Conservation (phyloP, 345 rosid species). For the Ceriops zippeliana region DNA sequence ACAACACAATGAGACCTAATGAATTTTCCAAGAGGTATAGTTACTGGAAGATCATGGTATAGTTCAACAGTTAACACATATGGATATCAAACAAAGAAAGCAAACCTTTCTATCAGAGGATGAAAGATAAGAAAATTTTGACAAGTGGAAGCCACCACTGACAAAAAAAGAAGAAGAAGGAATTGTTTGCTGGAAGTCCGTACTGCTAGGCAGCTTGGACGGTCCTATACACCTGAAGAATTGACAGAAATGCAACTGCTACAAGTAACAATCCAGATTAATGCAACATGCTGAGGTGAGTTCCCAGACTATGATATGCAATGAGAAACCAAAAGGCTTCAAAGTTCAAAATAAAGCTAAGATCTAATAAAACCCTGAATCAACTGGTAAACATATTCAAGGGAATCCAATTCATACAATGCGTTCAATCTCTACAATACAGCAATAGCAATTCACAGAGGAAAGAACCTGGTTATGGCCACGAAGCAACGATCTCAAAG, state of each 20-base stretch:
- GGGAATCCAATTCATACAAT: background rate
- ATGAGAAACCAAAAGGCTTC: background rate
- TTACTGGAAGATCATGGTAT: background rate
- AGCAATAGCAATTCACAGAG: background rate
- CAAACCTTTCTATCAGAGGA: background rate
- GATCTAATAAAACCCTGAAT: too few species aligned
- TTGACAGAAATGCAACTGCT: background rate
- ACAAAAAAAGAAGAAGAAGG: background rate
- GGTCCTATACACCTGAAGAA: background rate
- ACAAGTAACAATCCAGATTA: background rate
- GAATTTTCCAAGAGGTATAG: background rate
- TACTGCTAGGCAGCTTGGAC: background rate
- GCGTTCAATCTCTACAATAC: background rate
- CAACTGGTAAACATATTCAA: background rate
- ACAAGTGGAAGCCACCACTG: background rate
- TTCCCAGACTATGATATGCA: slow-evolving; percentile 1
- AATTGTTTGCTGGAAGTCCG: background rate
- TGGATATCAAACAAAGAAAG: background rate
- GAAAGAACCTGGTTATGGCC: slow-evolving; percentile 71
- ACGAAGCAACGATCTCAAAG: slow-evolving; percentile 69
- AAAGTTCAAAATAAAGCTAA: background rate
- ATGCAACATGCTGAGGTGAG: background rate
- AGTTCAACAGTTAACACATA: background rate
- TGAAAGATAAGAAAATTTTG: background rate
- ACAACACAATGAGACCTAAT: background rate